phyloP scores from a whole-genome alignment of 176 grass and related monocot species.

The Puccinellia tenuiflora region DNA sequence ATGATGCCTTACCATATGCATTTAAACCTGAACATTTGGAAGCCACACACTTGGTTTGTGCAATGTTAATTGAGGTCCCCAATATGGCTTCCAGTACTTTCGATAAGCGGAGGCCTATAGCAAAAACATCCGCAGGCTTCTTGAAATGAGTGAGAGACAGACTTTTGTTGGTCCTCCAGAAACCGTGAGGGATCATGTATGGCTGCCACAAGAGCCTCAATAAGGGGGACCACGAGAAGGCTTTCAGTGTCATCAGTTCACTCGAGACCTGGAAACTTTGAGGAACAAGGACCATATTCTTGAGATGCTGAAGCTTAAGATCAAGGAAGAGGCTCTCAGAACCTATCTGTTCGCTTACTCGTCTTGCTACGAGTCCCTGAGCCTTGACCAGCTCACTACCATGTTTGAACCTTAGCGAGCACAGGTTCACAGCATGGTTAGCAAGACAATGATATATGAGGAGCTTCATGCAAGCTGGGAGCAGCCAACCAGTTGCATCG shows the following conservation, averaged over 20 bases:
- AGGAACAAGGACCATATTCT: slow-evolving; percentile 74
- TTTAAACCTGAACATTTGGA: slow-evolving; percentile 92
- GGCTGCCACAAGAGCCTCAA: slow-evolving; percentile 72
- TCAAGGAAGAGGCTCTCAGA: slow-evolving; percentile 86
- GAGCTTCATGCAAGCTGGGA: slow-evolving; percentile 89
- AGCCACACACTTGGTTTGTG: slow-evolving; percentile 83
- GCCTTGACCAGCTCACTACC: slow-evolving; percentile 66
- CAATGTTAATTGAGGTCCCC: slow-evolving; percentile 95
- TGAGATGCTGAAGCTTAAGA: slow-evolving; percentile 77
- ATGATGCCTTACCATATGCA: slow-evolving; percentile 99
- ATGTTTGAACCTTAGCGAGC: slow-evolving; percentile 87
- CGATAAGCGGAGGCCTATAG: slow-evolving; percentile 63
- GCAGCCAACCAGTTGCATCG: slow-evolving; percentile 69
- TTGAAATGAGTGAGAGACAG: slow-evolving; percentile 85
- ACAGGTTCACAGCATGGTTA: slow-evolving; percentile 64
- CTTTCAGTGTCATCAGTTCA: slow-evolving; percentile 47
- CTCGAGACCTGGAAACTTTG: slow-evolving; percentile 90
- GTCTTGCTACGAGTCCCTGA: slow-evolving; percentile 60
- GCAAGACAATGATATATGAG: slow-evolving; percentile 93
- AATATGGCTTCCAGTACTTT: slow-evolving; percentile 70
- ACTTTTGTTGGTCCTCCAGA: slow-evolving; percentile 89
- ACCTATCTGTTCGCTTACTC: slow-evolving; percentile 81
- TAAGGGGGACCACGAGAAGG: slow-evolving; percentile 69
- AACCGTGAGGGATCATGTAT: slow-evolving; percentile 84
- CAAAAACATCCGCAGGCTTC: slow-evolving; percentile 88